Base-by-base conservation (phyloP, 2,329 filamentous ascomycete species). In the Fonsecaea erecta region DNA sequence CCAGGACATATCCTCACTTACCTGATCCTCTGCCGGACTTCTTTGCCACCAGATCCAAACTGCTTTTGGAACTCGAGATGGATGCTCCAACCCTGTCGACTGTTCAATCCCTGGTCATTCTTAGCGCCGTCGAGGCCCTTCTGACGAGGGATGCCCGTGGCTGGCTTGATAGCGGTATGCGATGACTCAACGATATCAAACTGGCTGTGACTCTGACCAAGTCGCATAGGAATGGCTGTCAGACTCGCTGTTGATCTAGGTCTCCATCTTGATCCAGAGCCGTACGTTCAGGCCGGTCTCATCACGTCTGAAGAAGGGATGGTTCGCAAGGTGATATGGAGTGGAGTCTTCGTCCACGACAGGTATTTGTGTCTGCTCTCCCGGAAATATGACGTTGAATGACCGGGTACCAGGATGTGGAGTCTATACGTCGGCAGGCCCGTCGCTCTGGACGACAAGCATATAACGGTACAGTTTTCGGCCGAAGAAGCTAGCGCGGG, bases 111-210 rank as follows among this genome's bases (percentile, higher is more conserved):
- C 54, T 73, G 40, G 71, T 66, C 1, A 69, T 72, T 9, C 52
- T 72, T 16, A 73, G 71, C 55, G 65, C 52, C 18, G 56, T 68
- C 16, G 71, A 73, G 54, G 70, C 68, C 3, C 57, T 64, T 21
- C 63, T 65, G 4, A 73, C 68, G 1, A 66, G 71, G 37, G 71
- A 73, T 52, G 68, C 71, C 18, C 62, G 71, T 18, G 71, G 71
- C 24, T 72, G 71, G 71, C 66, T 72, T 12, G 70, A 72, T 48
- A 71, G 70, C 18, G 71, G 71, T 72, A 62, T 26, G 63, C 30
- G 9, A 21, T 18, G 16, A n/a, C 24, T 12, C 30, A n/a, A 9
- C 63, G 1, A 14, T 8, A 28, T 26, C 26, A 40, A 21, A 14
- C 2, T 48, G 35, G 24, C 16, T 24, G n/a, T n/a, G 14, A 35